A percentile compares a stretch with the other conserved stretches of the same genome.
Conservation (phyloP, 257 asterid genomes). For the Solanum clarkiae region DNA sequence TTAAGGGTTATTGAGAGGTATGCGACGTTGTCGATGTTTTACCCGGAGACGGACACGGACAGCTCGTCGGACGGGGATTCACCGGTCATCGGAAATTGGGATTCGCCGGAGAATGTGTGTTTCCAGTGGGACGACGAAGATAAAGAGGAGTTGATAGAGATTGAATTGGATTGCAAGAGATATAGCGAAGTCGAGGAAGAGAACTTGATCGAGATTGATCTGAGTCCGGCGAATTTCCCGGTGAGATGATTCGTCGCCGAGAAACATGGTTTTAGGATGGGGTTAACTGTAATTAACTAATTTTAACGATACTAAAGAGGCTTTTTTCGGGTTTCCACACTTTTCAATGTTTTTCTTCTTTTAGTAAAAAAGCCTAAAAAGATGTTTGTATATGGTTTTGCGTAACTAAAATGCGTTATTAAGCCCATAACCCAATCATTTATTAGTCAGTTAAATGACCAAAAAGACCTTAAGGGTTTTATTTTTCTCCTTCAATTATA, state of each 20-base stretch:
- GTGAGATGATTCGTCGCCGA: neutral
- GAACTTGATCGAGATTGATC: slow-evolving; percentile 73
- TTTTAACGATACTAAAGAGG: neutral
- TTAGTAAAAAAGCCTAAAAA: neutral
- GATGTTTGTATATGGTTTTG: neutral
- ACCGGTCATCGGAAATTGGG: slow-evolving; percentile 19
- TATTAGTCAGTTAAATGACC: neutral
- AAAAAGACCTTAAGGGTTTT: neutral
- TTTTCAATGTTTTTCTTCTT: neutral
- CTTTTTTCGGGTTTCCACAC: neutral
- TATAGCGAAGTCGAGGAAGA: slow-evolving; percentile 53
- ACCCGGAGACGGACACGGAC: slow-evolving; percentile 82
- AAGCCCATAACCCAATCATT: neutral
- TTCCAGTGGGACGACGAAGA: slow-evolving; percentile 61
- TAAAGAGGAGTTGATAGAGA: slow-evolving; percentile 67
- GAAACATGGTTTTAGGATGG: neutral
- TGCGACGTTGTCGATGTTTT: slow-evolving; percentile 58
- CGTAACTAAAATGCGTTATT: neutral
- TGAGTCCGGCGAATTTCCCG: slow-evolving; percentile 27
- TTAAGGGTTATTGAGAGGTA: slow-evolving; percentile 33
- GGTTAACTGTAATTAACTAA: neutral
- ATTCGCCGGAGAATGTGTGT: slow-evolving; percentile 24
- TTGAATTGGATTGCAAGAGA: slow-evolving; percentile 34
- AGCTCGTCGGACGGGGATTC: slow-evolving; percentile 51
- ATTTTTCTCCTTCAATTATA: neutral